phyloP scores from a whole-genome alignment of 345 rosid species.

The Erysimum cheiranthoides region DNA sequence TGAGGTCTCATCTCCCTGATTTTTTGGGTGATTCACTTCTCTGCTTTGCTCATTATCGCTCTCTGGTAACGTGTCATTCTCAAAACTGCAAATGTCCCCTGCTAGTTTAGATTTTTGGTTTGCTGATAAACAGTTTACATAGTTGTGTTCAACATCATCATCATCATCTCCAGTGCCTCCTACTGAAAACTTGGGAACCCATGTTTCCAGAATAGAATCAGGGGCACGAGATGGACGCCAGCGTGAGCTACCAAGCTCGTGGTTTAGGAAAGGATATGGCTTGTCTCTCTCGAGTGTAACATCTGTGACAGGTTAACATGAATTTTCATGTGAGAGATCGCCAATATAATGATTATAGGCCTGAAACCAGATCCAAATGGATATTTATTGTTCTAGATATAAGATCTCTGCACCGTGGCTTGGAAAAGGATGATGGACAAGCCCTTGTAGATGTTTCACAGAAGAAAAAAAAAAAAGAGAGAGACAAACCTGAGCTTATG shows the following conservation, averaged over 20 bases:
- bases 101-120: constrained; percentile 41
- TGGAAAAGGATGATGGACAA: constrained; percentile 34
- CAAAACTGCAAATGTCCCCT: constrained; percentile 36
- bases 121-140: constrained; percentile 39
- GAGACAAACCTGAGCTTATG: constrained; percentile 43
- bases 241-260: constrained; percentile 28
- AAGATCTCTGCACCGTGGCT: constrained; percentile 25
- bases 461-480: background rate
- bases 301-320: constrained; percentile 47
- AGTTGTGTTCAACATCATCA: constrained; percentile 35
- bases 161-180: constrained; percentile 46
- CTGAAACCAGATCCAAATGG: constrained; percentile 17
- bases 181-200: constrained; percentile 47
- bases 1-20: constrained; percentile 51
- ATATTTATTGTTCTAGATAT: background rate
- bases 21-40: constrained; percentile 43
- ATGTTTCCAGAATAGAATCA: constrained; percentile 44
- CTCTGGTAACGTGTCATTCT: constrained; percentile 39
- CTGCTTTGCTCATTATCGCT: constrained; percentile 31
- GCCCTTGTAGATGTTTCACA: constrained; percentile 35
- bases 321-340: constrained; percentile 21
- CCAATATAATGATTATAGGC: constrained; percentile 35
- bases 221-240: constrained; percentile 45
- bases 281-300: constrained; percentile 43
- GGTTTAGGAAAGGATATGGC: constrained; percentile 44